These are phyloP conservation scores for Ustilago bromivora DNA, from an alignment of 1,284 basidiomycete species.

Conservation along the genomic window DNA sequence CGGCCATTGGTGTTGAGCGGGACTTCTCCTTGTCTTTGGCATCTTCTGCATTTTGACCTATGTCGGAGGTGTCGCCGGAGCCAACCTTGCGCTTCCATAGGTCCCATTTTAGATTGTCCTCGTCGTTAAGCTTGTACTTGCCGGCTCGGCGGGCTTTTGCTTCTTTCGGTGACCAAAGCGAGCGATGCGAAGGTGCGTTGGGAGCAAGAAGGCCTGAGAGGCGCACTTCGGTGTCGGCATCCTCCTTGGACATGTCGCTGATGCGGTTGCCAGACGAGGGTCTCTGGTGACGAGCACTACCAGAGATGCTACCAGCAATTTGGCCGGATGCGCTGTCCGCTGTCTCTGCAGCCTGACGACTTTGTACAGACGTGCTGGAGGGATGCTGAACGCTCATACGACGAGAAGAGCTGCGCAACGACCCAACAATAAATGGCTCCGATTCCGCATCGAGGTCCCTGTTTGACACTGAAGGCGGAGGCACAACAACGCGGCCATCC, in stretches of 20 bases:
- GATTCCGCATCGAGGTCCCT: slow-evolving; percentile 31
- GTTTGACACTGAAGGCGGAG: slow-evolving; percentile 21
- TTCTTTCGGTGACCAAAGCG: slow-evolving; percentile 49
- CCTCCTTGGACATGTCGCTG: slow-evolving; percentile 51
- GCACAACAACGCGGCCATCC: slow-evolving; percentile 52
- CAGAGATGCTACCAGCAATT: slow-evolving; percentile 12
- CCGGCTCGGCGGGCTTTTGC: slow-evolving; percentile 40
- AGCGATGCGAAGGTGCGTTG: slow-evolving; percentile 63
- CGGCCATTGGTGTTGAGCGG: slow-evolving; percentile 50
- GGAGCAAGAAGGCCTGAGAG: slow-evolving; percentile 62
- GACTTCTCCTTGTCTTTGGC: slow-evolving; percentile 14
- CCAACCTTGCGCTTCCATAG: slow-evolving; percentile 51
- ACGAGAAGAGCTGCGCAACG: slow-evolving; percentile 39
- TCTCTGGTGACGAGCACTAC: slow-evolving; percentile 22
- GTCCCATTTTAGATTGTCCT: slow-evolving; percentile 58
- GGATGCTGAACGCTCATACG: slow-evolving; percentile 45
- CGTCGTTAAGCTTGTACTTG: slow-evolving; percentile 55
- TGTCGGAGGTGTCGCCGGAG: slow-evolving; percentile 8
- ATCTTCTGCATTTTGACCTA: neutral
- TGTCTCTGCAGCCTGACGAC: slow-evolving; percentile 18
- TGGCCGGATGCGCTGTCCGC: neutral
- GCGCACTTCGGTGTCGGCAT: slow-evolving; percentile 45
- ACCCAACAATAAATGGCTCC: slow-evolving; percentile 44
- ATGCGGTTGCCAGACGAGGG: slow-evolving; percentile 50
- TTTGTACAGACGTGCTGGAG: slow-evolving; percentile 10